Base-by-base conservation (phyloP, 495 filamentous ascomycete genomes). In the Neurospora sp. region DNA sequence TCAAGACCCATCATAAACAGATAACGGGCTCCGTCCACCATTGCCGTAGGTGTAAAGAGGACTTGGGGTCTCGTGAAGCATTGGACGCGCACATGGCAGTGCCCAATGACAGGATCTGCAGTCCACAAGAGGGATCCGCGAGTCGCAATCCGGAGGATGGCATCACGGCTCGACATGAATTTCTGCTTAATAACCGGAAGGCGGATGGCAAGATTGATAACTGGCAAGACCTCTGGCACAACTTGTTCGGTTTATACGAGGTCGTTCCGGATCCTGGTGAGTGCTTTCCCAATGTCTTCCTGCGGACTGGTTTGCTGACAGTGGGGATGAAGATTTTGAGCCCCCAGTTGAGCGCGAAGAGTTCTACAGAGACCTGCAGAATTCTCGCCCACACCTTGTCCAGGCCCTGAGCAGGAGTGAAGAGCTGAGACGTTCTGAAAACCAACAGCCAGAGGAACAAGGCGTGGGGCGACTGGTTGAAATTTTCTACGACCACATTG, bases 271-370 rank as follows among this genome's bases (percentile, higher is more conserved):
- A 77, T 5, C 22, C 77, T 5, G 70, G 78, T 79, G 76, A 46
- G 72, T 42, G 3, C 0, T 44, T 39, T 11, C 3, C 14, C 10
- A 40, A 11, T 14, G 1, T 27, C 53, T 66, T 37, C 0, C 2
- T 66, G 53, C 12, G 27, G 27, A 18, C 27, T 18, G 53, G 0
- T 31, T 66, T 5, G 12, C 53, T 66, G 53, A 66, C 27, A 0
- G 1, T 2, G 31, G 27, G 6, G 6, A 31, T 37, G 53, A 1
- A 79, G 78, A 76, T 7, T 81, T 79, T n/a, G 73, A 78, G 3
- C 77, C 78, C 9, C 78, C 79, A 18, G 75, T 76, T 6, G 79
- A 81, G 35, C 61, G 78, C 5, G 79, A 81, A n/a, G 79, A 81
- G 42, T 75, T 81, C 0, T 70, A 76, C 5, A 46, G 39, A 68